phyloP scores from a whole-genome alignment of 2,329 filamentous ascomycete species.

The Colletotrichum tropicicola region DNA sequence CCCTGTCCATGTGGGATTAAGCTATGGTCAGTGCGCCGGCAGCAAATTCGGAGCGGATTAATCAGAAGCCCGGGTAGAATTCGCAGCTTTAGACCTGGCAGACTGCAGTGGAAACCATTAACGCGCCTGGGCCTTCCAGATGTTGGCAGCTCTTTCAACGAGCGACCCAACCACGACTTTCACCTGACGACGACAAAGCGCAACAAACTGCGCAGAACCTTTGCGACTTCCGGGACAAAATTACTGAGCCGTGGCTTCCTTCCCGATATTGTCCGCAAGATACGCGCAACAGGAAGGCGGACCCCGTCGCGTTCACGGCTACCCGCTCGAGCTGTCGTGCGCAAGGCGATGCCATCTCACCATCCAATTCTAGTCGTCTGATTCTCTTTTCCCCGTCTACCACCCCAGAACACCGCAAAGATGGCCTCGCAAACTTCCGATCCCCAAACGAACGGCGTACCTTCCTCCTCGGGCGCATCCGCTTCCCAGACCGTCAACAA shows the following conservation, averaged over 20 bases:
- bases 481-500: conserved; percentile 46
- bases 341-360: neutral
- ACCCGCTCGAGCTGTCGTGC: no score
- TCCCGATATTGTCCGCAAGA: no score
- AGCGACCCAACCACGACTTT: conserved; percentile 1
- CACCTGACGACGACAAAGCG: neutral
- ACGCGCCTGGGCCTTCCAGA: conserved; percentile 11
- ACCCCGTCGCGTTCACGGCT: no score
- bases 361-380: neutral
- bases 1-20: conserved; percentile 36
- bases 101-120: neutral
- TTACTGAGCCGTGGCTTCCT: no score
- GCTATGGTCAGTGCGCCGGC: conserved; percentile 43
- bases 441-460: conserved; percentile 64
- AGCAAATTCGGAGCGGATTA: conserved; percentile 33
- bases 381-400: neutral
- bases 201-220: neutral
- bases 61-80: neutral
- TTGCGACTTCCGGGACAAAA: no score
- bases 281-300: no score
- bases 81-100: neutral
- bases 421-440: conserved; percentile 42
- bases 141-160: conserved; percentile 1
- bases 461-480: conserved; percentile 47
- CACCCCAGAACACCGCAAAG: neutral